A percentile compares a stretch with the other conserved stretches of the same genome.
Evolutionary conservation across 2,329 filamentous ascomycete species (phyloP).

Genomic region (Chrysosporium queenslandicum): DNA sequence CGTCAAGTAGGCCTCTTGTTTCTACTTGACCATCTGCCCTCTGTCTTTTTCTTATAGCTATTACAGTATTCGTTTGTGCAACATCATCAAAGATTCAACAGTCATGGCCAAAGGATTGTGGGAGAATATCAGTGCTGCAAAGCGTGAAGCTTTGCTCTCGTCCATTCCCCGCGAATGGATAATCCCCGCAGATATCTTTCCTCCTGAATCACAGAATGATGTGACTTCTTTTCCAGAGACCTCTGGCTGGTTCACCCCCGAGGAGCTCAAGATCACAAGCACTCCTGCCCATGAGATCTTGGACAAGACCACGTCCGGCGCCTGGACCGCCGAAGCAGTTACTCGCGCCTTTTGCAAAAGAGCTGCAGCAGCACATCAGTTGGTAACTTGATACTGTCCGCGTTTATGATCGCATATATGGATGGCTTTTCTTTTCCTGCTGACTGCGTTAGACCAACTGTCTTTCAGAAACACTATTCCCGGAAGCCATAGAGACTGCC

Average conservation of each 20-base stretch:
- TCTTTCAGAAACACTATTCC: conserved; percentile 48
- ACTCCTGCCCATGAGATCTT: conserved; percentile 14
- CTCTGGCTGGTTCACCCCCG: conserved; percentile 17
- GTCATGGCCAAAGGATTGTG: conserved; percentile 19
- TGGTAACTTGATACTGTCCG: too few relatives aligned
- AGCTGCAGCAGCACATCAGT: conserved; percentile 32
- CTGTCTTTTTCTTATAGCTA: neutral
- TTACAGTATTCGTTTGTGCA: too few relatives aligned
- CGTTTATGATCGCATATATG: too few relatives aligned
- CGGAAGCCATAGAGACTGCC: conserved; percentile 32
- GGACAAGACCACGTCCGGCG: conserved; percentile 16
- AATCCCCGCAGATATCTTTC: conserved; percentile 21
- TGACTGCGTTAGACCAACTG: conserved; percentile 46
- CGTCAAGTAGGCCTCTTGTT: neutral
- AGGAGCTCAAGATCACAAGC: conserved; percentile 17
- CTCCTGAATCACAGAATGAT: conserved; percentile 14
- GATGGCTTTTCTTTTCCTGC: too few relatives aligned
- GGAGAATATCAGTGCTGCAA: conserved; percentile 28
- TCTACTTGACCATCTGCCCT: neutral
- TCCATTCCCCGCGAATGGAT: conserved; percentile 35
- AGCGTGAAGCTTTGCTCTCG: conserved; percentile 31
- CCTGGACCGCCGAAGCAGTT: conserved; percentile 17
- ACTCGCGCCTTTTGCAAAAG: conserved; percentile 32
- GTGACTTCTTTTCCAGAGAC: conserved; percentile 15
- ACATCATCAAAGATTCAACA: neutral